Evolutionary conservation across 345 rosid species (phyloP).

Genomic region (Linum lewisii): DNA sequence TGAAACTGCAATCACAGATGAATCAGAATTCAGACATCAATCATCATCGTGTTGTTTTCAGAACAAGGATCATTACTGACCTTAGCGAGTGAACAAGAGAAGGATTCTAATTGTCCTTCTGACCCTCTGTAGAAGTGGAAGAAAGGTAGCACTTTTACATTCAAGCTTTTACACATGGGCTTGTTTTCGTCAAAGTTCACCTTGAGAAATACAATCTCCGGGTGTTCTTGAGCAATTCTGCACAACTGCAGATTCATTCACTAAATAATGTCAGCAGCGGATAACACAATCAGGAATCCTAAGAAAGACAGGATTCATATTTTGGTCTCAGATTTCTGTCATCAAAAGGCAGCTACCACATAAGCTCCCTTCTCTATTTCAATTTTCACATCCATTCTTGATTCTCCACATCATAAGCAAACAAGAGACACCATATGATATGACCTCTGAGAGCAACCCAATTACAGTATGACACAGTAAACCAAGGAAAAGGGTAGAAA

Average conservation of each 20-base stretch:
- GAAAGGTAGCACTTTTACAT: slow-evolving; percentile 78
- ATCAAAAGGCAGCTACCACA: no score
- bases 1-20: slow-evolving; percentile 50
- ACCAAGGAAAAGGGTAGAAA: no score
- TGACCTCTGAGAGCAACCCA: no score
- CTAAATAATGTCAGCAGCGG: slow-evolving; percentile 8
- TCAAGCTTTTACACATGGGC: slow-evolving; percentile 85
- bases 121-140: slow-evolving; percentile 90
- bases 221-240: slow-evolving; percentile 67
- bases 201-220: slow-evolving; percentile 68
- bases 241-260: slow-evolving; percentile 47
- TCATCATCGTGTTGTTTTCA: not conserved
- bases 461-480: no score
- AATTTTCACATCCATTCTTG: no score
- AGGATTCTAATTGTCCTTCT: slow-evolving; percentile 74
- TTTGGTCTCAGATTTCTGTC: slow-evolving; percentile 24
- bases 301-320: slow-evolving; percentile 20
- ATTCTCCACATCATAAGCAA: not conserved
- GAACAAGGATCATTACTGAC: slow-evolving; percentile 19
- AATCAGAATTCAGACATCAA: no score
- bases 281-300: not conserved
- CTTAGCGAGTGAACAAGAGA: slow-evolving; percentile 87
- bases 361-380: no score
- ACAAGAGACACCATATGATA: not conserved
- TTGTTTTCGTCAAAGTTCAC: slow-evolving; percentile 88